These are phyloP conservation scores for Peribolospora baueri DNA, from an alignment of 768 basidiomycete species.

Conservation along the genomic window DNA sequence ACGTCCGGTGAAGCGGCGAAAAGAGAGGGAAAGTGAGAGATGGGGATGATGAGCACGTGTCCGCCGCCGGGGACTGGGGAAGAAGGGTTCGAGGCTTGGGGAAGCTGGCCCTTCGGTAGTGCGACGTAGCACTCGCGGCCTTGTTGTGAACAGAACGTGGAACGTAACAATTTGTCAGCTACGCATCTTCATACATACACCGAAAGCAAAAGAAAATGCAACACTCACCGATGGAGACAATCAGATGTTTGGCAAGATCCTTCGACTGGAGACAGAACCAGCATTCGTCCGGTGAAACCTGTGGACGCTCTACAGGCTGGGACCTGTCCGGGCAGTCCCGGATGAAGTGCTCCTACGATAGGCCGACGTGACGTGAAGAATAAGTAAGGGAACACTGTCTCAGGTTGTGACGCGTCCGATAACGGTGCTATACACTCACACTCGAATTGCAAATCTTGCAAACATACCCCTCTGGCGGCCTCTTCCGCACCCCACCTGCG, in stretches of 20 bases:
- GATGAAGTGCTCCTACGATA: background rate
- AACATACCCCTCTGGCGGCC: conserved; percentile 62
- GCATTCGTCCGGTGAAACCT: conserved; percentile 56
- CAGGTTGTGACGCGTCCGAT: too few relatives aligned
- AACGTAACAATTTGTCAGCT: too few relatives aligned
- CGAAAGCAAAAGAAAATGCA: too few relatives aligned
- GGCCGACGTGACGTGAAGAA: background rate
- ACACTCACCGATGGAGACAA: conserved; percentile 54
- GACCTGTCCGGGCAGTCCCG: background rate
- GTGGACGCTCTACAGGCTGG: background rate
- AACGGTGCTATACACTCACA: too few relatives aligned
- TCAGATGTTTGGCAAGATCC: conserved; percentile 79
- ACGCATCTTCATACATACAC: too few relatives aligned
- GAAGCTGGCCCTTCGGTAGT: conserved; percentile 83
- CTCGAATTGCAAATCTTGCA: conserved; percentile 52
- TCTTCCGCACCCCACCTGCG: conserved; percentile 39
- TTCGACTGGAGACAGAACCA: conserved; percentile 98
- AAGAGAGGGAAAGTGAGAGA: background rate
- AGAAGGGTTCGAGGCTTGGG: conserved; percentile 38
- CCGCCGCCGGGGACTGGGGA: conserved; percentile 69
- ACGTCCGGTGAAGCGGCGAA: conserved; percentile 26
- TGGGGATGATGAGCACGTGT: conserved; percentile 78
- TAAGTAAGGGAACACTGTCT: background rate
- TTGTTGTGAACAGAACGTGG: too few relatives aligned
- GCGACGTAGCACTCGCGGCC: conserved; percentile 68